Percentiles rank a stretch among this genome's conserved stretches.
These are phyloP conservation scores for Marasmius sp. DNA, from an alignment of 1,284 basidiomycete species.

Conservation along the genomic window DNA sequence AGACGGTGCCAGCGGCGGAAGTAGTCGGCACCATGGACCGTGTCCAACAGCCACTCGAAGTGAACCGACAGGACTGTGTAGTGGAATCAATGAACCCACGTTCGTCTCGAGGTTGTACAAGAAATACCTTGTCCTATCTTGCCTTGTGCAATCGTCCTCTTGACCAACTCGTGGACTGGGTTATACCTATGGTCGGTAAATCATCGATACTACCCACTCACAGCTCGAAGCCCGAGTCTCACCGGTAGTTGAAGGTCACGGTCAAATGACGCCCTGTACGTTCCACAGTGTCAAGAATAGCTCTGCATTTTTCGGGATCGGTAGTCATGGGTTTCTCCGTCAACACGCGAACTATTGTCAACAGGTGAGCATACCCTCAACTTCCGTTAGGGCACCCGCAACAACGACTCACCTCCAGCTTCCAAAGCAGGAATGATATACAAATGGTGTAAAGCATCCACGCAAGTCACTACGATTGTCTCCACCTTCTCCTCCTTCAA, in stretches of 20 bases:
- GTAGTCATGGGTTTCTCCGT: slow-evolving; percentile 61
- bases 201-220: neutral
- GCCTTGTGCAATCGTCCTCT: slow-evolving; percentile 47
- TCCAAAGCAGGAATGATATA: slow-evolving; percentile 48
- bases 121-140: slow-evolving; percentile 43
- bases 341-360: slow-evolving; percentile 37
- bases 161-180: slow-evolving; percentile 54
- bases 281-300: slow-evolving; percentile 45
- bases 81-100: neutral
- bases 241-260: slow-evolving; percentile 47
- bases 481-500: slow-evolving; percentile 47
- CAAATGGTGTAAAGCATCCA: slow-evolving; percentile 49
- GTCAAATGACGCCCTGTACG: slow-evolving; percentile 42
- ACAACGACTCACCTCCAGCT: slow-evolving; percentile 32
- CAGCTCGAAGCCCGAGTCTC: neutral
- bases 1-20: slow-evolving; percentile 55
- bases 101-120: neutral
- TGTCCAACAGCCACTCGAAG: slow-evolving; percentile 54
- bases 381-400: neutral
- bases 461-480: slow-evolving; percentile 50
- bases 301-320: slow-evolving; percentile 46
- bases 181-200: slow-evolving; percentile 40
- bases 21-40: slow-evolving; percentile 57
- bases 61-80: slow-evolving; percentile 48
- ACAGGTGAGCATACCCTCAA: neutral